A percentile compares a stretch with the other conserved stretches of the same genome.
These are phyloP conservation scores for Aegilops speltoides DNA, from an alignment of 176 grass and related monocot genomes.

Conservation along the genomic window DNA sequence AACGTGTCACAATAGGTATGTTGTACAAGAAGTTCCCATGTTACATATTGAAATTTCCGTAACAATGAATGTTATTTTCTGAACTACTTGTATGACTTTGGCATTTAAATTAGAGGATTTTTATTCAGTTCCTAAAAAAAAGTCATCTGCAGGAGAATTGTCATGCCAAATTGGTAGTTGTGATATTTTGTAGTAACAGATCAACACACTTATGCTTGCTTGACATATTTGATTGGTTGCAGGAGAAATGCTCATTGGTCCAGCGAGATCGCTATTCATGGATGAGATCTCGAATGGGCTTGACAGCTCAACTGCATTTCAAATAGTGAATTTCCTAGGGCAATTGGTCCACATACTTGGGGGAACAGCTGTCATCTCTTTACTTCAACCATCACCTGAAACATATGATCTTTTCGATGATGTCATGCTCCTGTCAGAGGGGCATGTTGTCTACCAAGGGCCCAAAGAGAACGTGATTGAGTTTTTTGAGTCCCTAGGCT, in stretches of 20 bases:
- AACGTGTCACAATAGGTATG: constrained; percentile 74
- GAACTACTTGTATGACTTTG: neutral
- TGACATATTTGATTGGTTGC: neutral
- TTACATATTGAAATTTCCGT: neutral
- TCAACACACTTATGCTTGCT: neutral
- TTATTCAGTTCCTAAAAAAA: neutral
- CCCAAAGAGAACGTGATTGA: constrained; percentile 49
- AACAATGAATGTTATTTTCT: neutral
- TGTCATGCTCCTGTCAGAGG: constrained; percentile 60
- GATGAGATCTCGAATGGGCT: constrained; percentile 76
- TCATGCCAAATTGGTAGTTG: neutral
- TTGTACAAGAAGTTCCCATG: neutral
- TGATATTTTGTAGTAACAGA: neutral
- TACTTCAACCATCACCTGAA: constrained; percentile 70
- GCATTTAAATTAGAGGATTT: neutral
- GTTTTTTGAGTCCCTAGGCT: constrained; percentile 60
- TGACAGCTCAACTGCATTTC: constrained; percentile 70
- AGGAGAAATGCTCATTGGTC: constrained; percentile 76
- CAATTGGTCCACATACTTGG: constrained; percentile 51
- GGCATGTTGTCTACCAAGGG: constrained; percentile 62
- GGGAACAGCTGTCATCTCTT: constrained; percentile 49
- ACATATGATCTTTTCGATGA: constrained; percentile 69
- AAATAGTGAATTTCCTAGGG: constrained; percentile 49
- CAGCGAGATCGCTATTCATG: constrained; percentile 62
- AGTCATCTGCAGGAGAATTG: neutral